Base-by-base conservation (phyloP, 1,284 basidiomycete species). In the Ustilago loliicola region DNA sequence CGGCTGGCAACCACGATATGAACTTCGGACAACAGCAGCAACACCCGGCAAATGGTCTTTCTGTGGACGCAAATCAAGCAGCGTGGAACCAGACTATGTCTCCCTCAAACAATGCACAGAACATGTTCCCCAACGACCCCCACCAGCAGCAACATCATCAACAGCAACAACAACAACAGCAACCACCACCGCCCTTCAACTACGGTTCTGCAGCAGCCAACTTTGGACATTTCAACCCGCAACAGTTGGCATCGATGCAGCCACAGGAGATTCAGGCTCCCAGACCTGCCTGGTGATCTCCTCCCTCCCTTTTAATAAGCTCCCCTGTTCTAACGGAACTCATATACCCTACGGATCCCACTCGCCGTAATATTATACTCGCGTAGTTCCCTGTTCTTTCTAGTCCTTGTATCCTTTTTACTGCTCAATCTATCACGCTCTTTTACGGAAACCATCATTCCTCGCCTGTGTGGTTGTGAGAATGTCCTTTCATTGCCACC, bases 191-290 rank as follows among this genome's bases (percentile, higher is more conserved):
- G 38, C 67, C 29, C 19, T 68, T 73, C 54, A 57, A 40, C 15
- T 73, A 68, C 48, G 38, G 25, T 27, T 23, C 48, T 19, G 34
- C 64, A 29, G 42, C 63, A 7, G 56, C 60, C 13, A 64, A 71
- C 15, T 77, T 72, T 40, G 69, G 66, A 0, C 74, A 77, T 42
- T 77, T 72, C 34, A 71, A 67, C 38, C 74, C 74, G 7, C 74
- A 77, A n/a, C 74, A 77, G 27, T 19, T 77, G 45, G 61, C 64
- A 1, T 25, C 25, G 2, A 55, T 61, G 52, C 64, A 71, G 42
- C 61, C 63, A 19, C 72, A 71, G 42, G 73, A 76, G 57, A 76
- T 76, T 53, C 66, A 66, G 47, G 66, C 66, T 17, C 68, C 73
- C 15, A 30, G 73, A 47, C 73, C 68, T 4, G 69, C 69, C 0